A percentile compares a stretch with the other conserved stretches of the same genome.
Evolutionary conservation across 2,329 filamentous ascomycete genomes (phyloP).

Genomic region (Ophiostoma pallidulum): DNA sequence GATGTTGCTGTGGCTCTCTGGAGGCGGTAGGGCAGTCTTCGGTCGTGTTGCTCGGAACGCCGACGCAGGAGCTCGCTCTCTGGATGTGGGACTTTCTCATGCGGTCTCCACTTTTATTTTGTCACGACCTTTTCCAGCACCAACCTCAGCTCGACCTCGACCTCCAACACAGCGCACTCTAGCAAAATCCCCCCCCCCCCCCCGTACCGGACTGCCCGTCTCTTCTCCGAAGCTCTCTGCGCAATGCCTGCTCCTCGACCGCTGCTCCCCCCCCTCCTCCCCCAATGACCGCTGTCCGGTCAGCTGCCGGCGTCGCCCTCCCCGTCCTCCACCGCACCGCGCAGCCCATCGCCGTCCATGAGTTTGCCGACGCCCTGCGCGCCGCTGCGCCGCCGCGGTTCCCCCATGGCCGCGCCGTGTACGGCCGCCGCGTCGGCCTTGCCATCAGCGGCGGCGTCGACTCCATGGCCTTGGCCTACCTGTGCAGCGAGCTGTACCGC

Average conservation of each 20-base stretch:
- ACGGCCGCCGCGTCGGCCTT: slow-evolving; percentile 41
- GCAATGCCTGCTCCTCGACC: too few species aligned
- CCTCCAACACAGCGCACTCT: too few species aligned
- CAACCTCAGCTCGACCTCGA: too few species aligned
- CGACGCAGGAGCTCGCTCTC: not conserved
- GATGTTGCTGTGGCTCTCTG: too few species aligned
- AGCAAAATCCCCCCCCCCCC: too few species aligned
- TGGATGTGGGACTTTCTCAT: not conserved
- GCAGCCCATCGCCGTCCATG: slow-evolving; percentile 29
- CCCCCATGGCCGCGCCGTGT: slow-evolving; percentile 28
- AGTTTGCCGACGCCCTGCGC: slow-evolving; percentile 41
- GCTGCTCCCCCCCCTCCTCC: not conserved
- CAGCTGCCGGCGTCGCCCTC: too few species aligned
- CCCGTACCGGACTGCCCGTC: too few species aligned
- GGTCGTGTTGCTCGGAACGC: too few species aligned
- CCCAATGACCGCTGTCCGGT: too few species aligned
- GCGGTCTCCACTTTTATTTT: slow-evolving; percentile 4
- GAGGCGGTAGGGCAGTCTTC: too few species aligned
- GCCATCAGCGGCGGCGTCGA: slow-evolving; percentile 90
- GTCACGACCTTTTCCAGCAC: too few species aligned
- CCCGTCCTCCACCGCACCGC: slow-evolving; percentile 31
- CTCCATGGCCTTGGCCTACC: slow-evolving; percentile 86
- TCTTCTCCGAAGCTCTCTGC: too few species aligned
- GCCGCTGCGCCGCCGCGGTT: slow-evolving; percentile 43
- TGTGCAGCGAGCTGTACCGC: slow-evolving; percentile 48